These are phyloP conservation scores for Tuber borchii DNA, from an alignment of 495 filamentous ascomycete genomes.

Conservation along the genomic window DNA sequence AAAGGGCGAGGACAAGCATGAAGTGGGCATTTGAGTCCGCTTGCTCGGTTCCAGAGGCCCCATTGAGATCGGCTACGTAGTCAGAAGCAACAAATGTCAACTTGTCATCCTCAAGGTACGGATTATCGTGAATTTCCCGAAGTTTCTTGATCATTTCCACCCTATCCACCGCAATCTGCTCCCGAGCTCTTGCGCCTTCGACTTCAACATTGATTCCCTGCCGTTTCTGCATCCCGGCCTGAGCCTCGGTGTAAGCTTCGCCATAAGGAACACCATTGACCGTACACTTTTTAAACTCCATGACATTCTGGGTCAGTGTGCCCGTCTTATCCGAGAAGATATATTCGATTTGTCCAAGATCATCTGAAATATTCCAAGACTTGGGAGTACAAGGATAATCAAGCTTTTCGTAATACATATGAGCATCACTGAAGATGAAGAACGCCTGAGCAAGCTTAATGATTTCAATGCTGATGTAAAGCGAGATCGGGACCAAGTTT, in stretches of 20 bases:
- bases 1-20: constrained; percentile 91
- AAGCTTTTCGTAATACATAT: constrained; percentile 93
- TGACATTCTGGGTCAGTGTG: constrained; percentile 96
- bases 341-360: constrained; percentile 97
- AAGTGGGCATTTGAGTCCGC: constrained; percentile 72
- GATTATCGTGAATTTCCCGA: constrained; percentile 75
- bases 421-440: constrained; percentile 93
- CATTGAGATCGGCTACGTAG: constrained; percentile 72
- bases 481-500: constrained; percentile 95
- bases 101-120: constrained; percentile 81
- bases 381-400: constrained; percentile 94
- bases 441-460: constrained; percentile 86
- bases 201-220: constrained; percentile 77
- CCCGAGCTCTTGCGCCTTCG: constrained; percentile 63
- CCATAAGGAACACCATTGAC: constrained; percentile 93
- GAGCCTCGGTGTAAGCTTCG: constrained; percentile 94
- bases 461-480: constrained; percentile 97
- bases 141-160: constrained; percentile 63
- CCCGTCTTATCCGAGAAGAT: constrained; percentile 99
- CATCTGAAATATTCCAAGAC: constrained; percentile 98
- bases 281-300: constrained; percentile 99
- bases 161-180: constrained; percentile 74
- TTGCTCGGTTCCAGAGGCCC: constrained; percentile 70
- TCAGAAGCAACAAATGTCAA: constrained; percentile 89
- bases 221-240: constrained; percentile 88